Base-by-base conservation (phyloP, 371 early-diverging fungal genomes). In the Rhizomucor pusillus region DNA sequence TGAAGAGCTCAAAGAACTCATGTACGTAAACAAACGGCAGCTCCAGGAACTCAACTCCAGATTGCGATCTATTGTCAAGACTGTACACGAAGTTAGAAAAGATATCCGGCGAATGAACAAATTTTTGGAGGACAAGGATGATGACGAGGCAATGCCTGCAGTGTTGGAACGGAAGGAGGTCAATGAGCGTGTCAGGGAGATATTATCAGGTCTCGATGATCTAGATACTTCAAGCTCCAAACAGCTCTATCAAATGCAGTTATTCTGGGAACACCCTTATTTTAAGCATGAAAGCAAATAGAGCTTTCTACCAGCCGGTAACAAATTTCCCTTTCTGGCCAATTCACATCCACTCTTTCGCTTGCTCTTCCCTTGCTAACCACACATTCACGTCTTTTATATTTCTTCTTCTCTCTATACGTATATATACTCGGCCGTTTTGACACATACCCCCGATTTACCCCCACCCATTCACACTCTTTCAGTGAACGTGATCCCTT, bases 141-240 rank as follows among this genome's bases (percentile, higher is more conserved):
- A 41, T 11, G 71, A 71, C 40, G 71, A 71, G 51, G 71, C 71
- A 37, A 71, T 68, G 39, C 65, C 71, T 5, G 63, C 71, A n/a
- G 62, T 71, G 6, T 40, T 75, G 44, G 75, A 75, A 45, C 66
- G 65, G 57, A 71, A 71, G 41, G 75, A 75, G 57, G 71, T 66
- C 3, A 58, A 71, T 33, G 63, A 57, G 47, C 56, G 71, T 43
- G 72, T 75, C 16, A 67, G 69, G 51, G 71, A 71, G 33, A 75
- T 75, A 45, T 57, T 75, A 65, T 75, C 71, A 69, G 75, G 75
- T 46, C 52, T 75, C 20, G 75, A 75, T 58, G 75, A 75, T 57
- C 50, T 75, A 22, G 71, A 75, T 54, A 43, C 33, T 4, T 62
- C 60, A 51, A 65, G 63, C 54, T 62, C 67, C 24, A 65, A 69